Evolutionary conservation across 768 basidiomycete species (phyloP).

Genomic region (Lactarius indigo): DNA sequence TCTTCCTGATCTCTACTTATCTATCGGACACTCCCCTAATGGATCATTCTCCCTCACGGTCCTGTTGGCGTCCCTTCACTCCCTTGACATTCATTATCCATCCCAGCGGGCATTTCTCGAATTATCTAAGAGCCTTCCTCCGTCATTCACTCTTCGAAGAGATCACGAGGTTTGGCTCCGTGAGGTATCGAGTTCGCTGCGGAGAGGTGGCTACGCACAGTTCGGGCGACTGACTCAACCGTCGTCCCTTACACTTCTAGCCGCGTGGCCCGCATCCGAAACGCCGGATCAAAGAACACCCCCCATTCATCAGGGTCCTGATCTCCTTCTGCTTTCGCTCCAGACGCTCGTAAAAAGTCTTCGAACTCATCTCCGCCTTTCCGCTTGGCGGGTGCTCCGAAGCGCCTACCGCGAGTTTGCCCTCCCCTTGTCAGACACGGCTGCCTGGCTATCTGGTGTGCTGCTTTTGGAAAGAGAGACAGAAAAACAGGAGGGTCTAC

Average conservation of each 20-base stretch:
- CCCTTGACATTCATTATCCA: conserved; percentile 56
- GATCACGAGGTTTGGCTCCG: conserved; percentile 48
- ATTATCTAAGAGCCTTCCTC: conserved; percentile 41
- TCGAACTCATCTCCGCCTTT: conserved; percentile 17
- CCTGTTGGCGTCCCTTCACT: conserved; percentile 55
- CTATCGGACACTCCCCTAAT: conserved; percentile 28
- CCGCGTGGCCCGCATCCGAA: background rate
- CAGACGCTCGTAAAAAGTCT: conserved; percentile 14
- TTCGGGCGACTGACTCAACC: conserved; percentile 14
- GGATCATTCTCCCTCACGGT: conserved; percentile 32
- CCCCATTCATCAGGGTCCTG: background rate
- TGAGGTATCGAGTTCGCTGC: conserved; percentile 48
- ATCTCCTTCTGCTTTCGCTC: conserved; percentile 17
- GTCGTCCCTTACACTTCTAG: conserved; percentile 1
- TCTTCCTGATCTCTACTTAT: conserved; percentile 46
- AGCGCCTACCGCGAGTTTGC: conserved; percentile 22
- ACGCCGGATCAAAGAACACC: background rate
- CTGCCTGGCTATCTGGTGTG: conserved; percentile 16
- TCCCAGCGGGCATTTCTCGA: conserved; percentile 58
- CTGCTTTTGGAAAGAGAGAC: conserved; percentile 16
- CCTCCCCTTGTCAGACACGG: conserved; percentile 8
- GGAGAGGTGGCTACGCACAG: conserved; percentile 11
- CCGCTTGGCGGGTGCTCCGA: conserved; percentile 21
- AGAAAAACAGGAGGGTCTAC: background rate
- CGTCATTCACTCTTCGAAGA: conserved; percentile 38